phyloP scores from a whole-genome alignment of 352 stramenopile genomes.

The Pythium inflatum region DNA sequence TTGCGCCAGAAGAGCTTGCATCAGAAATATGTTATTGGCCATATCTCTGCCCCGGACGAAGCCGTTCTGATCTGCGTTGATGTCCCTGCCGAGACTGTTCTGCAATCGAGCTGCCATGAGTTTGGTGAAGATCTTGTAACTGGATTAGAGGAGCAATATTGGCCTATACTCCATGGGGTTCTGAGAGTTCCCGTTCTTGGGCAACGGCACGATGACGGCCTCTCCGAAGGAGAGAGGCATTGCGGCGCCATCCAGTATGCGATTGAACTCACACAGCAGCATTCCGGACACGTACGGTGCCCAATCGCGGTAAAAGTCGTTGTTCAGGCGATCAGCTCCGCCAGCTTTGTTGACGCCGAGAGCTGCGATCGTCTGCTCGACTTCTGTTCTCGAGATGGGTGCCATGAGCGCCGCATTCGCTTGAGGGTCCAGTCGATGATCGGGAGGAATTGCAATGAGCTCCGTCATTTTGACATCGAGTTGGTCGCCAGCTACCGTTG shows the following conservation, averaged over 20 bases:
- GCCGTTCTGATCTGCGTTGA: too few species aligned
- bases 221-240: background rate
- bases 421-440: too few species aligned
- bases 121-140: slow-evolving; percentile 38
- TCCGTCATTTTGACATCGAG: background rate
- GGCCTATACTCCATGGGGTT: slow-evolving; percentile 33
- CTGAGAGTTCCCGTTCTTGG: slow-evolving; percentile 27
- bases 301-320: slow-evolving; percentile 24
- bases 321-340: slow-evolving; percentile 13
- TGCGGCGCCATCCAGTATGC: background rate
- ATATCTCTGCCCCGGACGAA: slow-evolving; percentile 26
- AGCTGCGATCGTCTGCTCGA: background rate
- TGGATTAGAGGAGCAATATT: slow-evolving; percentile 30
- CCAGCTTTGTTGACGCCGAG: slow-evolving; percentile 14
- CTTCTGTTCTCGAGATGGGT: background rate
- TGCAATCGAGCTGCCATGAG: slow-evolving; percentile 20
- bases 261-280: slow-evolving; percentile 3
- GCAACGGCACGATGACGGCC: slow-evolving; percentile 27
- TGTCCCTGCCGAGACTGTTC: background rate
- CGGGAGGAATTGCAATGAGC: background rate
- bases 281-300: background rate
- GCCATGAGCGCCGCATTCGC: background rate
- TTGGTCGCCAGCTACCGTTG: too few species aligned
- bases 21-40: slow-evolving; percentile 14
- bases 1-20: slow-evolving; percentile 17